Evolutionary conservation across 2,329 filamentous ascomycete species (phyloP), one percentile per base, ranked within the genome.

Genomic region (Curvularia sp.): DNA sequence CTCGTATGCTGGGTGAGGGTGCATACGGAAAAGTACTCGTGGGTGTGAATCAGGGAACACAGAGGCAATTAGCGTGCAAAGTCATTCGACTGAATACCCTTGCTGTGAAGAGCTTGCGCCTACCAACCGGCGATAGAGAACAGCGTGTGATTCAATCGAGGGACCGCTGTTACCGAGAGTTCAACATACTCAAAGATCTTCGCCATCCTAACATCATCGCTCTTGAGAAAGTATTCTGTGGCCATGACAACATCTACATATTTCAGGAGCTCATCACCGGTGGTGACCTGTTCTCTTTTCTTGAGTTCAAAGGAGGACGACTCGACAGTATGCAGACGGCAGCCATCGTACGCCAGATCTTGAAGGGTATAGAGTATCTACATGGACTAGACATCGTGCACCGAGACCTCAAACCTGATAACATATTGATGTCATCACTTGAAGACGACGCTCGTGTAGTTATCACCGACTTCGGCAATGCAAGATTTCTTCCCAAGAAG

Each of bases 61-160:
- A 81, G 36, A 81, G 80, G 54, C 89, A 92, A 66, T 63, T 91
- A 19, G 88, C 88, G 10, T 92, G 89, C 78, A 92, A 92, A 67
- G 75, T 91, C 8, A 78, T 90, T 50, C 79, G 84, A 52, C 67
- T 89, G 2, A 77, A 65, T 42, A 57, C 55, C 13, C 18, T 55
- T 32, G 18, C 49, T 2, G 15, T 51, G 15, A 55, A 60, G 3
- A 60, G 55, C 28, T 54, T 64, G 9, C 58, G 53, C 15, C 36
- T 30, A 9, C 53, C 63, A 2, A 61, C 48, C 10, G 46, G 23
- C 1, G 49, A 53, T 7, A 47, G 30, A 23, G 46, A 54, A 3
- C 30, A 60, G 34, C 45, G 55, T 32, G 32, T 34, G 1, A 47
- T n/a, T 9, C 45, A 46, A 23, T 53, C 55, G 1, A 60, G 28